These are phyloP conservation scores for Lycium ferocissimum DNA, from an alignment of 257 asterid species.

Conservation along the genomic window DNA sequence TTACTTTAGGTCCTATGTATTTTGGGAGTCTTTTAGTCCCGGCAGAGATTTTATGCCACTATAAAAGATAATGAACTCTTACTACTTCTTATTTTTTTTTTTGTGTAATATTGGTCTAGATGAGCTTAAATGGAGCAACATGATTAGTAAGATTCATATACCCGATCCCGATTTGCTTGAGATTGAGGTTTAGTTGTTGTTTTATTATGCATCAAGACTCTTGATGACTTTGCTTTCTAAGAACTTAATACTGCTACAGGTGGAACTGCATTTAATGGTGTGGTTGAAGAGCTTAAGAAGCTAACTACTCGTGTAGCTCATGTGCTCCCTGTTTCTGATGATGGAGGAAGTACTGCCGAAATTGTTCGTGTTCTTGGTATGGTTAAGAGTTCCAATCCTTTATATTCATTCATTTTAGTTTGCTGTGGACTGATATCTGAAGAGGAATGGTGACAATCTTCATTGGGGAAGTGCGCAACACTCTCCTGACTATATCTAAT, in stretches of 20 bases:
- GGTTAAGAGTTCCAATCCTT: constrained; percentile 27
- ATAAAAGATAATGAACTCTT: neutral
- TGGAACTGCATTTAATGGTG: constrained; percentile 98
- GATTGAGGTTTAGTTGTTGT: neutral
- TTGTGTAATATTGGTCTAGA: neutral
- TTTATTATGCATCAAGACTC: neutral
- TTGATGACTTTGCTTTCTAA: constrained; percentile 15
- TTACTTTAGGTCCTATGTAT: too few species aligned
- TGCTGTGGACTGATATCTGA: neutral
- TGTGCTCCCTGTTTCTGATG: constrained; percentile 97
- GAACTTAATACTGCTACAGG: constrained; percentile 52
- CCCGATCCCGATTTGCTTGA: neutral
- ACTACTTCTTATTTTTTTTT: neutral
- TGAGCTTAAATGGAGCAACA: neutral
- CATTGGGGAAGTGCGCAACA: neutral
- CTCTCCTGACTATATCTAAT: constrained; percentile 1
- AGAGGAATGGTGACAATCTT: neutral
- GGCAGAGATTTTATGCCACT: neutral
- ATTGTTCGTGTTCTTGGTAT: constrained; percentile 98
- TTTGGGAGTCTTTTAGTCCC: neutral
- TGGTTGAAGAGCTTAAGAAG: constrained; percentile 91
- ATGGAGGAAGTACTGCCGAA: constrained; percentile 99
- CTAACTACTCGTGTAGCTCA: constrained; percentile 90
- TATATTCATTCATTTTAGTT: constrained; percentile 11
- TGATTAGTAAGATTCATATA: neutral